These are phyloP conservation scores for Pseudogymnoascus sp. DNA, from an alignment of 2,329 filamentous ascomycete genomes.

Conservation along the genomic window DNA sequence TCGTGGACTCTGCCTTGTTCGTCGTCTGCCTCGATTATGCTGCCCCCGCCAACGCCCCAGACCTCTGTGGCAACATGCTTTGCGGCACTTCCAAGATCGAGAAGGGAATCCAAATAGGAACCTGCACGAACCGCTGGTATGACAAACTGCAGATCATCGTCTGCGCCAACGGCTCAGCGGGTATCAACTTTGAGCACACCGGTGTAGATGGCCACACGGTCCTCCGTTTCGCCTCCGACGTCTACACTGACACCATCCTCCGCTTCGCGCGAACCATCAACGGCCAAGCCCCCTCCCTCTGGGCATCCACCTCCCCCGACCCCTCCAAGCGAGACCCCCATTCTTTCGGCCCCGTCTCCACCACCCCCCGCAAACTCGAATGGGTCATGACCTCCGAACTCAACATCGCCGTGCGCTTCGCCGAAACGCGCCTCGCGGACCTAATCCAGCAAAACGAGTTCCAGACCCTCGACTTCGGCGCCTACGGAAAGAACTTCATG, in stretches of 20 bases:
- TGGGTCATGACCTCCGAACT: slow-evolving; percentile 97
- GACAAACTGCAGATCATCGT: slow-evolving; percentile 99
- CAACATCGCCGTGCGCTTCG: slow-evolving; percentile 84
- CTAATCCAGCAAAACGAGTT: slow-evolving; percentile 97
- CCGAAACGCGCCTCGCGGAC: slow-evolving; percentile 88
- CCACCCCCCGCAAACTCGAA: slow-evolving; percentile 89
- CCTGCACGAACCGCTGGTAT: slow-evolving; percentile 97
- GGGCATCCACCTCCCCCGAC: slow-evolving; percentile 85
- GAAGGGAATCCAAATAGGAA: slow-evolving; percentile 89
- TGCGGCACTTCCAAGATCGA: slow-evolving; percentile 90
- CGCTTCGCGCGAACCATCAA: slow-evolving; percentile 94
- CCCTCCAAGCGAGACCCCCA: slow-evolving; percentile 84
- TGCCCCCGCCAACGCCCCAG: slow-evolving; percentile 69
- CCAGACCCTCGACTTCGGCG: slow-evolving; percentile 76
- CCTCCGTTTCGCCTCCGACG: slow-evolving; percentile 86
- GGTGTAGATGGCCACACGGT: slow-evolving; percentile 97
- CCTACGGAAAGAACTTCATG: slow-evolving; percentile 96
- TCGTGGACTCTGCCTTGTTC: slow-evolving; percentile 90
- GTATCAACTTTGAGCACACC: slow-evolving; percentile 98
- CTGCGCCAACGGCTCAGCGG: slow-evolving; percentile 95
- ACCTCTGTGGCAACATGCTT: slow-evolving; percentile 97
- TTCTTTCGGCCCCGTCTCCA: slow-evolving; percentile 88
- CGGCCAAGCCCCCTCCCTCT: slow-evolving; percentile 81
- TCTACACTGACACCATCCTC: slow-evolving; percentile 96
- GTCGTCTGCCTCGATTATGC: slow-evolving; percentile 88